phyloP scores from a whole-genome alignment of 116 monocot species.

The Zostera marina region DNA sequence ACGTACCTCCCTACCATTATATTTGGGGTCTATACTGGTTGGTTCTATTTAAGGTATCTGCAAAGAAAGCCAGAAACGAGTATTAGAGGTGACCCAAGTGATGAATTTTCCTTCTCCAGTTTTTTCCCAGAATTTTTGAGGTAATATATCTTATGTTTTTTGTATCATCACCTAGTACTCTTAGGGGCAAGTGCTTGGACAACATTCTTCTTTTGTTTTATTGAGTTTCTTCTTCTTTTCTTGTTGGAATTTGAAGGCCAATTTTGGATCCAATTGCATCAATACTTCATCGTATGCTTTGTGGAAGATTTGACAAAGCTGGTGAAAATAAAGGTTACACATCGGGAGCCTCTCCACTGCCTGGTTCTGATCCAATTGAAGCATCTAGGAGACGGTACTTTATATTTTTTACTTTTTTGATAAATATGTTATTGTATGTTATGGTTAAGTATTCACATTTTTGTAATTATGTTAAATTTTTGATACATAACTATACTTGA shows the following conservation, averaged over 20 bases:
- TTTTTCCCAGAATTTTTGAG: constrained; percentile 80
- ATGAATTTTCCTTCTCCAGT: constrained; percentile 87
- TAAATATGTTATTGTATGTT: too few species aligned
- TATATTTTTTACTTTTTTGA: not conserved
- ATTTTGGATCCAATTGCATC: constrained; percentile 62
- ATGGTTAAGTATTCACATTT: too few species aligned
- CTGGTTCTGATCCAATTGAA: constrained; percentile 81
- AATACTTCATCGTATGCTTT: constrained; percentile 43
- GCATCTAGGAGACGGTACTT: constrained; percentile 61
- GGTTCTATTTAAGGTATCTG: constrained; percentile 89
- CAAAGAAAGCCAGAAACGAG: constrained; percentile 73
- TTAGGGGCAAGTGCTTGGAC: not conserved
- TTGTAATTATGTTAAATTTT: too few species aligned
- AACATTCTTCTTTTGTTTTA: constrained; percentile 2
- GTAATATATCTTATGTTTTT: constrained; percentile 15
- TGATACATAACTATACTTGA: too few species aligned
- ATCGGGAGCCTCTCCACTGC: constrained; percentile 34
- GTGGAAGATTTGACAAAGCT: constrained; percentile 36
- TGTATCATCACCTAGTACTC: not conserved
- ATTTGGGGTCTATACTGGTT: constrained; percentile 80
- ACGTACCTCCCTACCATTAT: constrained; percentile 48
- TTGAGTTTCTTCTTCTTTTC: not conserved
- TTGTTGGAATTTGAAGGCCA: constrained; percentile 30
- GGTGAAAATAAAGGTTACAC: constrained; percentile 17
- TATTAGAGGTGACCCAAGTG: constrained; percentile 87